Base-by-base conservation (phyloP, 129 eudicot species). In the Cynara cardunculus region DNA sequence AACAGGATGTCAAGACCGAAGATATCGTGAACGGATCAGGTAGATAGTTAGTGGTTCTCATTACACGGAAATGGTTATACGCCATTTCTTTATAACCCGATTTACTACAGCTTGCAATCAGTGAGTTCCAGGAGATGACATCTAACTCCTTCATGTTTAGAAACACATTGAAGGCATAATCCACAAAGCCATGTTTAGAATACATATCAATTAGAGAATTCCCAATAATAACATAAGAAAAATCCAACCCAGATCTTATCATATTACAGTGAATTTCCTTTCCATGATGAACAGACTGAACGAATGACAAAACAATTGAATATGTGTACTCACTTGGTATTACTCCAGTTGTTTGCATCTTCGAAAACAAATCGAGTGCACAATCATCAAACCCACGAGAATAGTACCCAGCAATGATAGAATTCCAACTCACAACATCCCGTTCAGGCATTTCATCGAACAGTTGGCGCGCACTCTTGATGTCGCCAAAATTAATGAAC, bases 141-240 rank as follows among this genome's bases (percentile, higher is more conserved):
- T 91, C 98, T 80, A 84, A 14, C 69, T 75, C 83, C 81, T 87
- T 86, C 98, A 94, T 89, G 49, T 56, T 77, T 30, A 78, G 71
- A 81, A 94, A 90, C 85, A 94, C 98, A 73, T 82, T 82, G 78
- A 86, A 77, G 24, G 92, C 92, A 90, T 91, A 90, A 84, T 94
- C 91, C 71, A 86, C 71, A 28, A 84, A 56, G 1, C 91, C 96
- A 75, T 87, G 78, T 82, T 83, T 92, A 25, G 91, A 90, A 86
- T 94, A 94, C 91, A 90, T 87, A 75, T 89, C 87, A 86, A 94
- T 92, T 76, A 94, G 61, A 4, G 93, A 86, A 83, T 94, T 94
- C 62, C 98, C 92, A 34, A 94, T 73, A 26, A 91, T 88, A 73
- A 89, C 85, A 59, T 83, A 86, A 16, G 78, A 70, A 13, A 80